These are phyloP conservation scores for Trichoderma reesei DNA, from an alignment of 495 filamentous ascomycete genomes.

Conservation along the genomic window DNA sequence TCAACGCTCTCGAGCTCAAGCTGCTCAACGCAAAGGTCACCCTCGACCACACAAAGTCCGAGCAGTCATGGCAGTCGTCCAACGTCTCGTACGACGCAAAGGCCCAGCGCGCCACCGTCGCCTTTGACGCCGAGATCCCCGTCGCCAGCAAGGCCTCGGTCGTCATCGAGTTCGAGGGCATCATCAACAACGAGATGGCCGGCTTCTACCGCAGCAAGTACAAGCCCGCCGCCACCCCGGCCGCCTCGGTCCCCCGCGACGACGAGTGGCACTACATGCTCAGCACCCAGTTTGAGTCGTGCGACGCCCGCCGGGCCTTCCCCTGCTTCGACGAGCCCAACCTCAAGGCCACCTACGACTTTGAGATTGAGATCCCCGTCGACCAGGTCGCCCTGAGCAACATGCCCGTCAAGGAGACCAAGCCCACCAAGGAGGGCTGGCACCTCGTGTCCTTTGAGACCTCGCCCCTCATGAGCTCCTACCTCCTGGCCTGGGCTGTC, in stretches of 20 bases:
- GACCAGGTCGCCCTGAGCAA: slow-evolving; percentile 85
- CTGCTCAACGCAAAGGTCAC: slow-evolving; percentile 43
- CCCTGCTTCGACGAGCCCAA: slow-evolving; percentile 98
- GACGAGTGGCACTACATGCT: slow-evolving; percentile 83
- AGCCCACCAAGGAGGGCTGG: slow-evolving; percentile 49
- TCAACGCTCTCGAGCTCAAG: slow-evolving; percentile 62
- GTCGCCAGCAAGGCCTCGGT: slow-evolving; percentile 51
- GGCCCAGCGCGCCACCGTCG: slow-evolving; percentile 65
- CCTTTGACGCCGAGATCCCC: slow-evolving; percentile 58
- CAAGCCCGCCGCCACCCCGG: slow-evolving; percentile 61
- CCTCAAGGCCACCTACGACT: slow-evolving; percentile 89
- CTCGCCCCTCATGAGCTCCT: slow-evolving; percentile 94
- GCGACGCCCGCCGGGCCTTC: slow-evolving; percentile 87
- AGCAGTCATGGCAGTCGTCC: slow-evolving; percentile 46
- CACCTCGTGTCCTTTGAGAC: slow-evolving; percentile 78
- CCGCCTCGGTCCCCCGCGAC: slow-evolving; percentile 65
- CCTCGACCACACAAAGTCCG: slow-evolving; percentile 36
- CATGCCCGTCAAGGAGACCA: slow-evolving; percentile 71
- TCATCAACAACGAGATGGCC: slow-evolving; percentile 88
- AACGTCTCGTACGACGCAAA: slow-evolving; percentile 69
- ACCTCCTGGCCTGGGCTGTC: slow-evolving; percentile 89
- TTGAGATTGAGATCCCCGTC: slow-evolving; percentile 80
- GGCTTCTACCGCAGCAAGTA: slow-evolving; percentile 96
- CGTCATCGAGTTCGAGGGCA: slow-evolving; percentile 69
- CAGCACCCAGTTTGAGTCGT: slow-evolving; percentile 94